These are phyloP conservation scores for Ceratocystis eucalypticola DNA, from an alignment of 2,329 filamentous ascomycete species.

Conservation along the genomic window DNA sequence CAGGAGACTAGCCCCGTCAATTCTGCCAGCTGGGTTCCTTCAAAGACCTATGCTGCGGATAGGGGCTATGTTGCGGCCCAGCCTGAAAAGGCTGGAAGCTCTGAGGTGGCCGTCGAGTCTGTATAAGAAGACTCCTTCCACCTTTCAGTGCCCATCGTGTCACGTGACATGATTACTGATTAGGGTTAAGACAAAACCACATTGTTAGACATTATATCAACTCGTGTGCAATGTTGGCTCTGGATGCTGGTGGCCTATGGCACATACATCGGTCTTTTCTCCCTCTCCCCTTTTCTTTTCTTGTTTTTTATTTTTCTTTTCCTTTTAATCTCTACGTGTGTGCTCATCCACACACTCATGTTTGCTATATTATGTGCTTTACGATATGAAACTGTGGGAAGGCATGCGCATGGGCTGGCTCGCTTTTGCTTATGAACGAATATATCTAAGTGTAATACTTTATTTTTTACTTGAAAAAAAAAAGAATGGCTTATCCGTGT, in stretches of 20 bases:
- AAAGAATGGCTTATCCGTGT: neutral
- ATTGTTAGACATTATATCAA: neutral
- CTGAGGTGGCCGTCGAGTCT: conserved; percentile 4
- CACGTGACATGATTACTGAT: neutral
- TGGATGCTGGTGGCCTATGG: neutral
- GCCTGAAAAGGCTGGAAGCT: conserved; percentile 9
- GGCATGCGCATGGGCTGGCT: neutral
- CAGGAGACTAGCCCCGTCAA: conserved; percentile 69
- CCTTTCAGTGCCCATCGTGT: neutral
- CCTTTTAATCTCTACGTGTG: neutral
- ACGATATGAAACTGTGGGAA: neutral
- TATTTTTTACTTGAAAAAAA: neutral
- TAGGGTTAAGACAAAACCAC: neutral
- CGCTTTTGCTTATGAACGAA: neutral
- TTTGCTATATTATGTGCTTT: neutral
- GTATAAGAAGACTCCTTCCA: neutral
- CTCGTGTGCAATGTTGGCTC: neutral
- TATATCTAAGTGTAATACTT: neutral
- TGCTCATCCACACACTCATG: neutral
- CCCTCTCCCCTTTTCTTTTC: neutral
- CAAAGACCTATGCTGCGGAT: conserved; percentile 50
- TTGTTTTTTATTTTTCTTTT: neutral
- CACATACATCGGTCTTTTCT: neutral
- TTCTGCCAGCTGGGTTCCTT: conserved; percentile 62
- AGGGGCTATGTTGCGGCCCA: conserved; percentile 10